Evolutionary conservation across 163 green algal species (phyloP), one percentile per base, ranked within the genome.

Genomic region (Scenedesmus sp.): DNA sequence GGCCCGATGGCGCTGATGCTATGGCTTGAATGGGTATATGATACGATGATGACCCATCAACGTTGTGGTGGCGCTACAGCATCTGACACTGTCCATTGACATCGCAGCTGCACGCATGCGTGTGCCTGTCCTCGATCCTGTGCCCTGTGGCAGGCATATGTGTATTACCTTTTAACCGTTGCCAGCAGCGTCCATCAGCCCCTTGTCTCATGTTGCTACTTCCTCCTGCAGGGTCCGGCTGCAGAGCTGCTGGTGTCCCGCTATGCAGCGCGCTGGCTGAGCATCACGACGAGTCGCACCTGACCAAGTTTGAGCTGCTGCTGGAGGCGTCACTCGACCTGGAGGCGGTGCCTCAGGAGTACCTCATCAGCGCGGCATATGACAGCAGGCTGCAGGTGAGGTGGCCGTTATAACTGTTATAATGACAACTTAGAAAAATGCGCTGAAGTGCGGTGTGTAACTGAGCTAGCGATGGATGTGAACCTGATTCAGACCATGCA

Each of bases 221-320:
- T 78, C 22, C 42, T 15, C 30, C n/a, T 78, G 86, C 51, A 85
- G 86, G 86, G 86, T 35, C 33, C 73, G n/a, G 53, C 78, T 68
- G 94, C 96, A 0, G 87, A 91, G 51, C 85, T 94, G 51, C 91
- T 98, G 35, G 82, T 91, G 16, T 89, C 80, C 20, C 79, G 95
- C 85, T 99, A 97, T 92, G 94, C 92, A 0, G 90, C 95, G 15
- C 90, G 0, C 93, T 99, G 40, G 89, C 88, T 1, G 72, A 92
- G 70, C 93, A 93, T 9, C 96, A 98, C 89, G 96, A 97, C 33
- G 87, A 86, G 1, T 96, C 99, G 35, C 95, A 98, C 86, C 95
- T 99, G 84, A 92, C 86, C 49, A 98, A 98, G 91, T 99, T 99
- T 96, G 98, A 99, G 95, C 94, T 97, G 86, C 96, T 99, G 91